phyloP scores from a whole-genome alignment of 2,329 filamentous ascomycete genomes.

The Chaetomiaceae sp. region DNA sequence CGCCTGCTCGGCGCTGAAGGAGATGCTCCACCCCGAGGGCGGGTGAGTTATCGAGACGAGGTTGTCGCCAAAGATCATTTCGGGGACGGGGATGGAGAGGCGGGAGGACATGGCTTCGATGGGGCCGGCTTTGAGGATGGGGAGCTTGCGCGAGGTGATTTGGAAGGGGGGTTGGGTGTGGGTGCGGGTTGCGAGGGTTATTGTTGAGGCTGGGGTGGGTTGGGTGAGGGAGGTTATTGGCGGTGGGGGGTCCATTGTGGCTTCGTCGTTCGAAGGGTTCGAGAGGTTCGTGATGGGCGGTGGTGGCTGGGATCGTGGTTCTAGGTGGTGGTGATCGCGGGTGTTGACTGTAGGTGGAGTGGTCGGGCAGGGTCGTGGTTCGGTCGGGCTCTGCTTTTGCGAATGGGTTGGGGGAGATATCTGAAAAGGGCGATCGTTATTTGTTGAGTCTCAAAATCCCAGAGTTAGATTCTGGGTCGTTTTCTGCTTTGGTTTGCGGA shows the following conservation, averaged over 20 bases:
- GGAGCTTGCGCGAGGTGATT: conserved; percentile 81
- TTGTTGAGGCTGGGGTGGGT: conserved; percentile 40
- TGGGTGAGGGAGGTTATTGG: background rate
- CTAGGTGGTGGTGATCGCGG: too few relatives aligned
- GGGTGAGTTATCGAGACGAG: conserved; percentile 68
- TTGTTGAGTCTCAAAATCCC: too few relatives aligned
- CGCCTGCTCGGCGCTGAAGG: conserved; percentile 82
- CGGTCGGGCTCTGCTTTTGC: too few relatives aligned
- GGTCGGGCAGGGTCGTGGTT: too few relatives aligned
- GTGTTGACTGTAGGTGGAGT: too few relatives aligned
- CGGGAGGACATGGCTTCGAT: conserved; percentile 79
- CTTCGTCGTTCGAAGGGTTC: too few relatives aligned
- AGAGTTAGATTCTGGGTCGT: too few relatives aligned
- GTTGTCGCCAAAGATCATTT: conserved; percentile 99
- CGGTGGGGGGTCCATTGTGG: background rate
- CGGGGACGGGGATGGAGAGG: conserved; percentile 82
- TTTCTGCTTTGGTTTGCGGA: too few relatives aligned
- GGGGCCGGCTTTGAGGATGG: conserved; percentile 86
- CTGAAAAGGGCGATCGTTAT: too few relatives aligned
- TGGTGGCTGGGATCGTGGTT: background rate
- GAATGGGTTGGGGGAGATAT: too few relatives aligned
- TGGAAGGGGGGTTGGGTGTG: conserved; percentile 63
- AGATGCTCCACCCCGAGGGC: conserved; percentile 70
- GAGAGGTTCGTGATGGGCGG: background rate
- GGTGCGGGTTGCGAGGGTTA: conserved; percentile 48